Evolutionary conservation across 2,329 filamentous ascomycete species (phyloP).

Genomic region (Stagonosporopsis cucurbitacearum): DNA sequence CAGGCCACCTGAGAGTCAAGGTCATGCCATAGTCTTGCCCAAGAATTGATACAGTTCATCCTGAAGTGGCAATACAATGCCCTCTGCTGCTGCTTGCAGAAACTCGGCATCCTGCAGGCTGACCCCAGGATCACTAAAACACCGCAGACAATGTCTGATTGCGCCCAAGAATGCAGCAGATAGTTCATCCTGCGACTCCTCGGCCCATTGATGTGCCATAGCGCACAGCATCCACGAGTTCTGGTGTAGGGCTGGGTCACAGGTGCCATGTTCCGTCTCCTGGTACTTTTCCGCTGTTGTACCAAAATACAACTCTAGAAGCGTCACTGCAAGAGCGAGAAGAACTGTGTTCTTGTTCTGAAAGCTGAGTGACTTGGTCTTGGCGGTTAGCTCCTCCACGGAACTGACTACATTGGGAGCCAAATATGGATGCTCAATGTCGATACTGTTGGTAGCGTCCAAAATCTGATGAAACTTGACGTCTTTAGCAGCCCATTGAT

Average conservation of each 20-base stretch:
- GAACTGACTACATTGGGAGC: slow-evolving; percentile 19
- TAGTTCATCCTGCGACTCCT: slow-evolving; percentile 43
- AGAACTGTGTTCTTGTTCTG: slow-evolving; percentile 46
- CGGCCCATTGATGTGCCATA: slow-evolving; percentile 45
- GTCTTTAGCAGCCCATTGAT: slow-evolving; percentile 44
- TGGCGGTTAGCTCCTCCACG: background rate
- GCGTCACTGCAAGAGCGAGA: slow-evolving; percentile 42
- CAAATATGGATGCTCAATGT: slow-evolving; percentile 45
- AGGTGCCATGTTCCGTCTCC: slow-evolving; percentile 25
- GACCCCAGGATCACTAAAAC: slow-evolving; percentile 43
- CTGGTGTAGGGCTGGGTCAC: slow-evolving; percentile 21
- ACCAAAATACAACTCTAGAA: slow-evolving; percentile 49
- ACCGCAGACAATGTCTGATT: slow-evolving; percentile 44
- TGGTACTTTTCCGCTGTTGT: slow-evolving; percentile 42
- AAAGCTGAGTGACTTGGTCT: slow-evolving; percentile 22
- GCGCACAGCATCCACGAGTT: slow-evolving; percentile 42
- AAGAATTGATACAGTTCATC: slow-evolving; percentile 47
- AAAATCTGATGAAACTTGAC: slow-evolving; percentile 42
- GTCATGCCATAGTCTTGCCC: slow-evolving; percentile 35
- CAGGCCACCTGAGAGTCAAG: background rate
- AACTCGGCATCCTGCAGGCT: slow-evolving; percentile 45
- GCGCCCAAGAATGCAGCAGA: slow-evolving; percentile 46
- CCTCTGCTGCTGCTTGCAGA: slow-evolving; percentile 46
- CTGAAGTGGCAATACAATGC: slow-evolving; percentile 47
- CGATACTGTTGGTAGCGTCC: slow-evolving; percentile 27